Base-by-base conservation (phyloP, 2,329 filamentous ascomycete genomes). In the Colletotrichum endophyticum region DNA sequence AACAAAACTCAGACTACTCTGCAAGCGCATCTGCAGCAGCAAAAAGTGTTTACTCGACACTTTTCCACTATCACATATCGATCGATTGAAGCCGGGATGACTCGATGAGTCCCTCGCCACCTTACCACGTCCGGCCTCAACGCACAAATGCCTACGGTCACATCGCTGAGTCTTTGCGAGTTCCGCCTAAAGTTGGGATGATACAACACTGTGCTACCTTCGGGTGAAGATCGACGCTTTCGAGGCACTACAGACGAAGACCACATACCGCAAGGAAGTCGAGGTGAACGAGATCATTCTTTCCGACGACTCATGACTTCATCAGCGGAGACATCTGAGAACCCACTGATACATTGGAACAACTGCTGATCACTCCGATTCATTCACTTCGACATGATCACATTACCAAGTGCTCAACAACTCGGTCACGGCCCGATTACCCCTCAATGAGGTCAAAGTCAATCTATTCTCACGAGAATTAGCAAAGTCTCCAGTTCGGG, bases 1-100 rank as follows among this genome's bases (percentile, higher is more conserved):
- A n/a, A 9, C 3, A 3, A n/a, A 22, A 12, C 19, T 12, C 6
- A 12, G 1, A 22, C 11, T 7, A 22, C 19, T 19, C 1, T 22
- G 19, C 44, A 49, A 3, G 5, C 19, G 44, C 44, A 49, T 49
- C 2, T 19, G 11, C 44, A 49, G 19, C 9, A n/a, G 44, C 44
- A 22, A 0, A 22, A 49, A 4, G 2, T n/a, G 5, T 49, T 22
- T 22, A 12, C 11, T 3, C 6, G 44, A 49, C 9, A n/a, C 19
- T 49, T 22, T n/a, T 11, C 0, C 6, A 11, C 0, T 1, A 13
- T 12, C 44, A 22, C 44, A 49, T 19, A 49, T 11, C 13, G n/a
- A 22, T 49, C 44, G 7, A 6, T 49, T n/a, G 44, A 49, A 49
- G 44, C 11, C 44, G 44, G 11, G 3, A 49, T 6, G 44, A 22